phyloP scores from a whole-genome alignment of 2,329 filamentous ascomycete genomes.

The Akanthomyces lecanii region DNA sequence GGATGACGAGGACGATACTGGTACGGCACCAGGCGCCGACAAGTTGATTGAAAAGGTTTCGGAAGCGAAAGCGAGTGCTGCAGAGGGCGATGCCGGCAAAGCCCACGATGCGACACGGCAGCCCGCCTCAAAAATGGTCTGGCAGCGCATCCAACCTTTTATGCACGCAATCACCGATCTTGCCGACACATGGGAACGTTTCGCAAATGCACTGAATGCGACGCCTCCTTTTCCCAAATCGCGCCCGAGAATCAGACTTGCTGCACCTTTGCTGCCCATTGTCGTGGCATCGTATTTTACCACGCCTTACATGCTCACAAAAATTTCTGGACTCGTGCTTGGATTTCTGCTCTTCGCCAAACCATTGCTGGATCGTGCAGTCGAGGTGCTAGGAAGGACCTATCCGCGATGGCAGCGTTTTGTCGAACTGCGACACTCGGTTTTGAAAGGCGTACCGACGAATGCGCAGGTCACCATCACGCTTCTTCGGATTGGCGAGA shows the following conservation, averaged over 20 bases:
- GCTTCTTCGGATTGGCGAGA: conserved; percentile 74
- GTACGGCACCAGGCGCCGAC: neutral
- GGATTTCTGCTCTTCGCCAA: conserved; percentile 79
- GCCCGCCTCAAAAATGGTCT: conserved; percentile 71
- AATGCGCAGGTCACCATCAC: conserved; percentile 82
- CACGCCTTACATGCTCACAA: conserved; percentile 50
- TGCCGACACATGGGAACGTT: conserved; percentile 48
- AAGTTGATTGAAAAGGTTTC: conserved; percentile 28
- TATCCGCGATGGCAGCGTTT: conserved; percentile 72
- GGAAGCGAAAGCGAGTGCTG: conserved; percentile 33
- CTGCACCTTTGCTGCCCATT: conserved; percentile 44
- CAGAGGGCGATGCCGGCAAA: conserved; percentile 33
- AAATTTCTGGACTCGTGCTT: conserved; percentile 60
- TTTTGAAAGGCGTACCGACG: conserved; percentile 78
- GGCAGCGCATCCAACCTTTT: conserved; percentile 67
- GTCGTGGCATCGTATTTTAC: neutral
- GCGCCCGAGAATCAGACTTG: conserved; percentile 51
- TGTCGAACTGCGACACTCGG: conserved; percentile 67
- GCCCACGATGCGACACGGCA: conserved; percentile 70
- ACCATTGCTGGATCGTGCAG: conserved; percentile 59
- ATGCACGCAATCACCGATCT: conserved; percentile 56
- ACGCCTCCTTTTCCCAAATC: conserved; percentile 57
- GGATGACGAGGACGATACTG: conserved; percentile 26
- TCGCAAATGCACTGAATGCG: conserved; percentile 56
- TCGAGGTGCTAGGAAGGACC: conserved; percentile 55